Evolutionary conservation across 2,329 filamentous ascomycete genomes (phyloP), one percentile per base, ranked within the genome.

Genomic region (Apiospora phragmitis): DNA sequence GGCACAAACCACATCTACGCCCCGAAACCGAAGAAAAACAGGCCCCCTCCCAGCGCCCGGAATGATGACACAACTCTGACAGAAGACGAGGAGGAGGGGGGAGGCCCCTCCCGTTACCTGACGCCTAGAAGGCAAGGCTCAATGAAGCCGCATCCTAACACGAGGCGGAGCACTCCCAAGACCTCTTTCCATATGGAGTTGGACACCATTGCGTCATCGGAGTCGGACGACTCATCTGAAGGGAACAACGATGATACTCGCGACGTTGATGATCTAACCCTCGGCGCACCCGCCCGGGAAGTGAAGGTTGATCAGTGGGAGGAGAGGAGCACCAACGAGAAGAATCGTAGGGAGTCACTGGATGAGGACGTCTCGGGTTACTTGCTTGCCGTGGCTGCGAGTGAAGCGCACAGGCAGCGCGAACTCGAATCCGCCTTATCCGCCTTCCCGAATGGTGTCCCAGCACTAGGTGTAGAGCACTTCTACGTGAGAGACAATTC

Each of bases 361-460:
- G 93, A 96, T 77, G 93, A 93, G 73, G 88, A 89, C 73, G 92
- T 93, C 75, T 90, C 92, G 68, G 90, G 91, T 47, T 95, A 95
- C 80, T 83, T 97, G 70, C 87, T 97, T 71, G 90, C 93, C 70
- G 85, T 97, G 70, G 93, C 94, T 59, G 93, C 93, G 68, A 92
- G 91, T 77, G 92, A 94, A 77, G 93, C 93, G 11, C 91, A 96
- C 79, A 90, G 91, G 77, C 92, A 95, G 79, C 85, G 78, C 55
- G 77, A 98, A 73, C 90, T 92, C 73, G 93, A 97, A 75, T 86
- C 90, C 77, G 93, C 92, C 66, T 86, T 94, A 78, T 91, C 91
- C 49, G 93, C 92, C 1, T 95, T 94, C 77, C 92, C 92, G 76
- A 91, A 91, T 77, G 88, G 89, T 14, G 87, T 91, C 51, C 88